Percentiles rank a stretch among this genome's conserved stretches.
phyloP scores from a whole-genome alignment of 225 moss, liverwort and hornwort genomes.

The Sphagnum contortum region DNA sequence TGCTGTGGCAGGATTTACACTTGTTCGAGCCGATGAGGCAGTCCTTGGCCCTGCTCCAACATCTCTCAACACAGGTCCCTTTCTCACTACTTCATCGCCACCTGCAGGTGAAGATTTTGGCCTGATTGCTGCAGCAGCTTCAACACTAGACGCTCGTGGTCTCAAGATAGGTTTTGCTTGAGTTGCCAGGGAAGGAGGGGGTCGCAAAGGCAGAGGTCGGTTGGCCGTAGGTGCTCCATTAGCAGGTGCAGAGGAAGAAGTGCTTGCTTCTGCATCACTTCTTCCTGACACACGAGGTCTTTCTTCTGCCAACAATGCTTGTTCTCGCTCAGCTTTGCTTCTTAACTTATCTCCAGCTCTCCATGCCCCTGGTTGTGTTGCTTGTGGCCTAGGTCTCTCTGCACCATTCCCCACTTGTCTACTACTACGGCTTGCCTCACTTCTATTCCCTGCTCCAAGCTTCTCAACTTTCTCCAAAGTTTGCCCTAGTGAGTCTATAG shows the following conservation, averaged over 20 bases:
- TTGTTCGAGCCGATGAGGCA: slow-evolving; percentile 20
- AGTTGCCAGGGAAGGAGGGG: slow-evolving; percentile 15
- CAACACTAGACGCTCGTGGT: slow-evolving; percentile 10
- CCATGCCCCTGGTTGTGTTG: slow-evolving; percentile 38
- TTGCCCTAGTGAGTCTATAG: slow-evolving; percentile 25
- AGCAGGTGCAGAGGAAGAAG: slow-evolving; percentile 7
- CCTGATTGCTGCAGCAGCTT: slow-evolving; percentile 7
- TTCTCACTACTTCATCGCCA: slow-evolving; percentile 18
- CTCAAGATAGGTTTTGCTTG: slow-evolving; percentile 37
- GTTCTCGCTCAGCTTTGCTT: slow-evolving; percentile 39
- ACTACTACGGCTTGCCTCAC: background rate
- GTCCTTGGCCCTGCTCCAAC: slow-evolving; percentile 50
- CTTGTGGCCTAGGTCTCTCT: slow-evolving; percentile 2
- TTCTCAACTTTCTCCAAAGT: slow-evolving; percentile 55
- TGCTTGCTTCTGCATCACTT: slow-evolving; percentile 33
- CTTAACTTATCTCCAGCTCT: slow-evolving; percentile 45
- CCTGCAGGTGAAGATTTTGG: slow-evolving; percentile 7
- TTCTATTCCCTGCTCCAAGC: slow-evolving; percentile 14
- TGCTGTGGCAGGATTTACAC: slow-evolving; percentile 24
- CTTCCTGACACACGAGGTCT: slow-evolving; percentile 4
- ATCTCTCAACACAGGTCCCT: slow-evolving; percentile 67
- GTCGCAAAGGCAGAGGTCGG: slow-evolving; percentile 19
- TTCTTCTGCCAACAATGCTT: slow-evolving; percentile 17
- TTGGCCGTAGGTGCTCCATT: slow-evolving; percentile 2
- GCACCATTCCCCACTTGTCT: slow-evolving; percentile 5